Conservation (phyloP, 768 basidiomycete species). For the Hygrophoropsis aurantiaca region DNA sequence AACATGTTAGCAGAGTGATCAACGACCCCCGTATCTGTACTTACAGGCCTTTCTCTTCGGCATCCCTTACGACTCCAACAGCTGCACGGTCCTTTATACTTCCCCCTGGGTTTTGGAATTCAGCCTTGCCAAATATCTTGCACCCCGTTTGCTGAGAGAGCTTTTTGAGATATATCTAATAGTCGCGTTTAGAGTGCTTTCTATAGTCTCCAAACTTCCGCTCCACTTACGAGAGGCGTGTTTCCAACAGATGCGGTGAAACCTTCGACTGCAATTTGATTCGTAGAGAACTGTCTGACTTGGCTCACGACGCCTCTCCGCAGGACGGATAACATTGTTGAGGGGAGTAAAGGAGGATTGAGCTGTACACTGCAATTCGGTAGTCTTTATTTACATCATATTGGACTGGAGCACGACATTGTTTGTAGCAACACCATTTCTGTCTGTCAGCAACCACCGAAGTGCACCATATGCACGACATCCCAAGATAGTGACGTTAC, state of each 20-base stretch:
- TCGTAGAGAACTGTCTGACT: slow-evolving; percentile 39
- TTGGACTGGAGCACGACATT: slow-evolving; percentile 38
- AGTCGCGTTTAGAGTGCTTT: slow-evolving; percentile 4
- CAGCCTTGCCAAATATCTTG: slow-evolving; percentile 91
- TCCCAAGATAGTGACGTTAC: too few species aligned
- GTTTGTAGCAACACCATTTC: not conserved
- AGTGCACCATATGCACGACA: too few species aligned
- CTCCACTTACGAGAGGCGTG: slow-evolving; percentile 76
- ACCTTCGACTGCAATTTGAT: slow-evolving; percentile 54
- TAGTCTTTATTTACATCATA: not conserved
- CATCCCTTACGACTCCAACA: slow-evolving; percentile 81
- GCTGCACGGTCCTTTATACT: slow-evolving; percentile 98
- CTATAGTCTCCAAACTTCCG: not conserved
- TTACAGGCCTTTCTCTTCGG: slow-evolving; percentile 80
- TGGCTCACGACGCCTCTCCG: slow-evolving; percentile 26
- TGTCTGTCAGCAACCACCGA: too few species aligned
- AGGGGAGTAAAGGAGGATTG: slow-evolving; percentile 3
- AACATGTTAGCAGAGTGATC: not conserved
- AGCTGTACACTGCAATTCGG: too few species aligned
- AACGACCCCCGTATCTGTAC: slow-evolving; percentile 24
- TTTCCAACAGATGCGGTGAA: slow-evolving; percentile 90
- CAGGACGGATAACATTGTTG: slow-evolving; percentile 30
- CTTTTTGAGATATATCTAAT: slow-evolving; percentile 77
- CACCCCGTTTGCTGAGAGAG: slow-evolving; percentile 83
- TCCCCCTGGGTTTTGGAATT: slow-evolving; percentile 98